Evolutionary conservation across 371 early-diverging fungal genomes (phyloP).

Genomic region (Nematocida homosporus): DNA sequence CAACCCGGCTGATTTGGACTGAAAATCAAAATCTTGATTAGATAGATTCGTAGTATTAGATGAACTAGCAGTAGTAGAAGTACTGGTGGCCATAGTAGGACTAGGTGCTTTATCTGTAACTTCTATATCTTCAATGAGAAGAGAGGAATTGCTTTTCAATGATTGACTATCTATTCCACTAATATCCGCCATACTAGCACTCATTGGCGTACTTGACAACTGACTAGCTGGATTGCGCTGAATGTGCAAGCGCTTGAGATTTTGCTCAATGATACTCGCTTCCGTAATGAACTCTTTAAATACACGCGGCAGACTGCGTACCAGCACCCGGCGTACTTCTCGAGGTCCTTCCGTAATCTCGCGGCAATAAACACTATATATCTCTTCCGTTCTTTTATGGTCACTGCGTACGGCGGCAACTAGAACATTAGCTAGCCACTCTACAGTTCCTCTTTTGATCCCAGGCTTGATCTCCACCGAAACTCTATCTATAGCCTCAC

Average conservation of each 20-base stretch:
- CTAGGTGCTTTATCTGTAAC: too few species aligned
- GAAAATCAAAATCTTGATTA: too few species aligned
- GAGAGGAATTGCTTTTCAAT: too few species aligned
- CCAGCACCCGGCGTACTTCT: neutral
- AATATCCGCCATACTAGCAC: too few species aligned
- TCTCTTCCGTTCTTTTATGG: constrained; percentile 2
- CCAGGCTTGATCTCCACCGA: constrained; percentile 1
- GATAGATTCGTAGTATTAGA: too few species aligned
- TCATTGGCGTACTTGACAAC: too few species aligned
- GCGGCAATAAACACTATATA: constrained; percentile 38
- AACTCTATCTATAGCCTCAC: constrained; percentile 15
- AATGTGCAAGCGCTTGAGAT: constrained; percentile 25
- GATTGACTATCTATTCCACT: too few species aligned
- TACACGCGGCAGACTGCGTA: neutral
- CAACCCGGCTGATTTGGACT: too few species aligned
- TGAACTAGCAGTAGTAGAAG: too few species aligned
- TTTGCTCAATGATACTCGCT: constrained; percentile 4
- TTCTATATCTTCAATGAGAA: too few species aligned
- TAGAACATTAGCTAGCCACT: constrained; percentile 12
- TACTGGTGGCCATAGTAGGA: too few species aligned
- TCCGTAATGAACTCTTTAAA: constrained; percentile 24
- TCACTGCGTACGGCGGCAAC: constrained; percentile 9
- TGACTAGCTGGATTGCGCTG: neutral
- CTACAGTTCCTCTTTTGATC: neutral
- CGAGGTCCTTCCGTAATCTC: neutral